Evolutionary conservation across 352 stramenopile species (phyloP).

Genomic region (Globisporangium orthogonon): DNA sequence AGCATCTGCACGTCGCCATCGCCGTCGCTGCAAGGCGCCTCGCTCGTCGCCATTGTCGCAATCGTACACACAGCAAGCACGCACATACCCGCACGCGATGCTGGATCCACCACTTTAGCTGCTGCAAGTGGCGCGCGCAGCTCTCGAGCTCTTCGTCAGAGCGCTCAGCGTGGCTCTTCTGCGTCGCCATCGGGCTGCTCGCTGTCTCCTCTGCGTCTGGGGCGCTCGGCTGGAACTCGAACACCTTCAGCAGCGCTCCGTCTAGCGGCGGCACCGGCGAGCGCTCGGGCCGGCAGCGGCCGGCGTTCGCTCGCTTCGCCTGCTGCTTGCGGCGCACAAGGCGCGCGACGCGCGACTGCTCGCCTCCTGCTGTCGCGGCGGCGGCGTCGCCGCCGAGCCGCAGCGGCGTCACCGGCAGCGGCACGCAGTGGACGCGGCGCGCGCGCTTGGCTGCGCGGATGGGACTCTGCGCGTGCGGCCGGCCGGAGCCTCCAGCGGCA

Average conservation of each 20-base stretch:
- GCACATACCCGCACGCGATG: conserved; percentile 3
- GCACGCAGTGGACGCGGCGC: conserved; percentile 4
- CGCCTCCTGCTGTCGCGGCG: background rate
- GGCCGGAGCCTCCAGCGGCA: background rate
- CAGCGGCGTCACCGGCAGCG: background rate
- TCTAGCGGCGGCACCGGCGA: background rate
- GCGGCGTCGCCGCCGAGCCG: background rate
- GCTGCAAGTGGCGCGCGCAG: background rate
- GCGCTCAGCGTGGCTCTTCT: too few species aligned
- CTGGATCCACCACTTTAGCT: conserved; percentile 8
- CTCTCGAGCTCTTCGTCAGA: background rate
- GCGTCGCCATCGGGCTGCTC: too few species aligned
- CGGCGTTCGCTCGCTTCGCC: conserved; percentile 2
- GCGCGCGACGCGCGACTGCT: background rate
- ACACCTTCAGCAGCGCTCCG: background rate
- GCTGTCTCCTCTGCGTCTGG: background rate
- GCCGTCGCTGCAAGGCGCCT: too few species aligned
- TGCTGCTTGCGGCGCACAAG: conserved; percentile 10
- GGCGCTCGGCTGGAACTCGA: conserved; percentile 7
- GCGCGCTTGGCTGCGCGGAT: background rate
- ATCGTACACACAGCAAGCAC: too few species aligned
- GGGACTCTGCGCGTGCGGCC: background rate
- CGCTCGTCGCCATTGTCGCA: too few species aligned
- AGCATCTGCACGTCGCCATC: too few species aligned
- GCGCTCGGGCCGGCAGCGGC: background rate